phyloP scores from a whole-genome alignment of 1,284 basidiomycete species.

The Irpex lacteus region DNA sequence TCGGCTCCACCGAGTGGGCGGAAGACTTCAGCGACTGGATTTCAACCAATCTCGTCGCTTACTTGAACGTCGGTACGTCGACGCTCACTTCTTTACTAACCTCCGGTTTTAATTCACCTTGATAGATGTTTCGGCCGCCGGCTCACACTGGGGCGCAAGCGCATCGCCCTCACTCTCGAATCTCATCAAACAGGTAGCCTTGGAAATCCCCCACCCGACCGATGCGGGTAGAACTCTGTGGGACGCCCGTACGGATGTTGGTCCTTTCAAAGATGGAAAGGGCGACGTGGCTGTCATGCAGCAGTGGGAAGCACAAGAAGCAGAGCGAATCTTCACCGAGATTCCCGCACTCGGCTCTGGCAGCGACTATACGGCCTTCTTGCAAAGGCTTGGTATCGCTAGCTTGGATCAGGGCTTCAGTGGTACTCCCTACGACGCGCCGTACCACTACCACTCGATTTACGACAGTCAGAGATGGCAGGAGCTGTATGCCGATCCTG shows the following conservation, averaged over 20 bases:
- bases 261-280: conserved; percentile 42
- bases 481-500: conserved; percentile 70
- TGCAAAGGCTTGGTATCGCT: conserved; percentile 59
- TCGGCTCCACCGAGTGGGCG: conserved; percentile 87
- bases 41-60: conserved; percentile 73
- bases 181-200: conserved; percentile 65
- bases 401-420: conserved; percentile 53
- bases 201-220: conserved; percentile 68
- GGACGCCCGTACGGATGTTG: conserved; percentile 60
- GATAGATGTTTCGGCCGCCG: conserved; percentile 63
- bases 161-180: conserved; percentile 80
- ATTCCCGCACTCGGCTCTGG: conserved; percentile 53
- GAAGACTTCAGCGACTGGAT: conserved; percentile 90
- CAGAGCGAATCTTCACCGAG: conserved; percentile 19
- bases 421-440: conserved; percentile 49
- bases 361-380: conserved; percentile 82
- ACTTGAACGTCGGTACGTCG: conserved; percentile 75
- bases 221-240: conserved; percentile 52
- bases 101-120: no score
- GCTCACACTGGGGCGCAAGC: conserved; percentile 54
- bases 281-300: conserved; percentile 29
- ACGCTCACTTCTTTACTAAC: conserved; percentile 8
- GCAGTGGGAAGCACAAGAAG: conserved; percentile 20
- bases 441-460: conserved; percentile 77
- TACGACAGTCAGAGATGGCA: conserved; percentile 77